These are phyloP conservation scores for Lachancea quebecensis DNA, from an alignment of 805 yeast species.

Conservation along the genomic window DNA sequence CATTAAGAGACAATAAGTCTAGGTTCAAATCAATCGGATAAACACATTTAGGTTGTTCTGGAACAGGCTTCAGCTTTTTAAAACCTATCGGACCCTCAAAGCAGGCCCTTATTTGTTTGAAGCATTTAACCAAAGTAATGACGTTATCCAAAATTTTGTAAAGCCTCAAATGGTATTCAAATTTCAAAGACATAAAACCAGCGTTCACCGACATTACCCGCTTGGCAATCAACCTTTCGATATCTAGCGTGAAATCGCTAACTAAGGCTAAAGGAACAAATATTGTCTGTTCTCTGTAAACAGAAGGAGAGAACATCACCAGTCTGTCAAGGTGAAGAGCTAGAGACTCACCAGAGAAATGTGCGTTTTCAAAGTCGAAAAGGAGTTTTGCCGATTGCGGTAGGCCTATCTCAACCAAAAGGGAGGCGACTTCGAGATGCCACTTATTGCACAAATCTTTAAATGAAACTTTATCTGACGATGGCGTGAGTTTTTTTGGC, in stretches of 20 bases:
- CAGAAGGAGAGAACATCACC: constrained; percentile 22
- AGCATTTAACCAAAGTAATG: constrained; percentile 42
- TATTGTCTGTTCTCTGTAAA: constrained; percentile 21
- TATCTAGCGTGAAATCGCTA: constrained; percentile 11
- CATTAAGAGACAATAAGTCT: constrained; percentile 37
- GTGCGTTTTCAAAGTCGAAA: constrained; percentile 10
- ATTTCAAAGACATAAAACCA: constrained; percentile 21
- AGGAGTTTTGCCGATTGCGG: constrained; percentile 25
- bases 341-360: constrained; percentile 4
- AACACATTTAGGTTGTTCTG: constrained; percentile 26
- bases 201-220: constrained; percentile 10
- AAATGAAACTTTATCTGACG: not conserved
- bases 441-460: not conserved
- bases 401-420: constrained; percentile 21
- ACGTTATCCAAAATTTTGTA: constrained; percentile 47
- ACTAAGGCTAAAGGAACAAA: constrained; percentile 20
- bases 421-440: constrained; percentile 11
- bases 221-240: not conserved
- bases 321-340: constrained; percentile 9
- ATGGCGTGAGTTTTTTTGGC: not conserved
- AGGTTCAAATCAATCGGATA: constrained; percentile 41
- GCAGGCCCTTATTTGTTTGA: constrained; percentile 39
- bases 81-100: constrained; percentile 33
- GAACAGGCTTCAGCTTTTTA: constrained; percentile 20
- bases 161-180: constrained; percentile 34